Conservation (phyloP, 2,329 filamentous ascomycete species). For the Tolypocladium capitatum region DNA sequence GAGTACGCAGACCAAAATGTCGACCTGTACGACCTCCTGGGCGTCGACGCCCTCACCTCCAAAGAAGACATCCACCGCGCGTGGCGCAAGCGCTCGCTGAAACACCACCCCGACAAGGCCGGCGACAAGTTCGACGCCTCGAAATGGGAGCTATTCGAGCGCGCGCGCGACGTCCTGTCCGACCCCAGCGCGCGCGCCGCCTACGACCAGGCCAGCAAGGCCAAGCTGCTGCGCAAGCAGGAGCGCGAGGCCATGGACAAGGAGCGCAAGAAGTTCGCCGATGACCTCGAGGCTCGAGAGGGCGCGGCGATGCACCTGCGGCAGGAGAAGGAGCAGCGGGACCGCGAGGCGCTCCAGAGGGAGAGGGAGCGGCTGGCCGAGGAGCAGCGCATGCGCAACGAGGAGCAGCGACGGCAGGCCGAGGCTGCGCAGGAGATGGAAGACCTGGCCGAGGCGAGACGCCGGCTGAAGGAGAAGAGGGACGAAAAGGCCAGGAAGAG, state of each 20-base stretch:
- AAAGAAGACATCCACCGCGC: conserved; percentile 69
- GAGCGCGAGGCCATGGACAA: conserved; percentile 63
- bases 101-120: conserved; percentile 89
- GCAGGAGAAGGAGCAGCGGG: conserved; percentile 28
- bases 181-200: conserved; percentile 56
- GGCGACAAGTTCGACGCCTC: conserved; percentile 60
- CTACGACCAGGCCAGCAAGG: conserved; percentile 67
- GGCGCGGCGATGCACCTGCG: conserved; percentile 47
- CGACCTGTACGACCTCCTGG: conserved; percentile 70
- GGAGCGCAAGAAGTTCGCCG: conserved; percentile 62
- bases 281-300: conserved; percentile 74
- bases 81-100: conserved; percentile 75
- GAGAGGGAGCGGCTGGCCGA: conserved; percentile 24
- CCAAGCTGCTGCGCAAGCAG: conserved; percentile 53
- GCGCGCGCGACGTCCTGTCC: conserved; percentile 72
- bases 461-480: conserved; percentile 25
- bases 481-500: conserved; percentile 25
- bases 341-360: conserved; percentile 20
- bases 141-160: conserved; percentile 75
- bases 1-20: conserved; percentile 47
- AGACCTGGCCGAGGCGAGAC: conserved; percentile 22
- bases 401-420: conserved; percentile 20
- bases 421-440: conserved; percentile 25
- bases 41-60: conserved; percentile 48
- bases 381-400: conserved; percentile 22